Evolutionary conservation across 164 flowering plant genomes (phyloP).

Genomic region (Tetracentron sinense): DNA sequence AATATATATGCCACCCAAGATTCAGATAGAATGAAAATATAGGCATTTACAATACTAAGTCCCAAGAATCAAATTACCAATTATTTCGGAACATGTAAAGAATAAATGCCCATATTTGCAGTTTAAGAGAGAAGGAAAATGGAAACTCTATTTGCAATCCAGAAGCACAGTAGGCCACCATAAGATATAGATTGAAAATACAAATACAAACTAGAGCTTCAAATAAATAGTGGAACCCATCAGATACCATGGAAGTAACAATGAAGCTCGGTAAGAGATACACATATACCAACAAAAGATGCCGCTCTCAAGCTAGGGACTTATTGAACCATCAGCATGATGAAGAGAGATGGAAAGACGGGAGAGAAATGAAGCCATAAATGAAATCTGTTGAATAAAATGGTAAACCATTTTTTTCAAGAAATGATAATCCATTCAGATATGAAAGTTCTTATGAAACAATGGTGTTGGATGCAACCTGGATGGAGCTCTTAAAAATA

Average conservation of each 20-base stretch:
- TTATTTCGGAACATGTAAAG: too few species aligned
- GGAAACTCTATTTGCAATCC: too few species aligned
- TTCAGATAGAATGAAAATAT: too few species aligned
- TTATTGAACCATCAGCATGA: not conserved
- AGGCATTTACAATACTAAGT: too few species aligned
- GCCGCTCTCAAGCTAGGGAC: not conserved
- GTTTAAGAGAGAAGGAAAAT: too few species aligned
- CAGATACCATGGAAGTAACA: not conserved
- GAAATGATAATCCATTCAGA: too few species aligned
- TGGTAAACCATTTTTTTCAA: not conserved
- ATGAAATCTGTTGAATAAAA: not conserved
- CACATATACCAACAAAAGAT: not conserved
- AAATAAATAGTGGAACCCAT: not conserved
- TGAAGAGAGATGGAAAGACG: not conserved
- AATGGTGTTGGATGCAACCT: not conserved
- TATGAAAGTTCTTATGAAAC: not conserved
- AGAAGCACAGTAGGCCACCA: too few species aligned
- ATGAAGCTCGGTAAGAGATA: not conserved
- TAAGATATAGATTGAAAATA: too few species aligned
- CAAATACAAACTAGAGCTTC: too few species aligned
- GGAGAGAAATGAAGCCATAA: not conserved
- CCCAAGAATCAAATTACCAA: too few species aligned
- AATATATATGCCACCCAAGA: too few species aligned
- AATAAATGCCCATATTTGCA: too few species aligned
- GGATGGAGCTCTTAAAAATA: not conserved